phyloP scores from a whole-genome alignment of 139 green algal species.

The Auxenochlorella protothecoides region DNA sequence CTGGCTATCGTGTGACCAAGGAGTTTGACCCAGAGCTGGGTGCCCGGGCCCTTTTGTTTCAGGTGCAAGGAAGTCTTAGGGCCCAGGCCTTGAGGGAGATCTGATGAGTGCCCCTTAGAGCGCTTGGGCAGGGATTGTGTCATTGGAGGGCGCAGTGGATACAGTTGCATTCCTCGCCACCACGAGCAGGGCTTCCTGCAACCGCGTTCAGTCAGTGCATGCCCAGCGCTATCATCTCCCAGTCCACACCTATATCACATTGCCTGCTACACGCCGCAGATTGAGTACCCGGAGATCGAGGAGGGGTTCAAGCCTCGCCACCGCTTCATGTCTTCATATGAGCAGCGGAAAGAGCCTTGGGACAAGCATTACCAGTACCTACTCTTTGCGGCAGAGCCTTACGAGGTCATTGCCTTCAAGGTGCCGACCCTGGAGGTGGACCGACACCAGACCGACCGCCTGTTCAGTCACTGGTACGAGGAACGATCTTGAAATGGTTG shows the following conservation, averaged over 20 bases:
- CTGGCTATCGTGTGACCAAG: slow-evolving; percentile 97
- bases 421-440: slow-evolving; percentile 86
- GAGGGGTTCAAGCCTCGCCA: slow-evolving; percentile 77
- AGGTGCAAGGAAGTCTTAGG: slow-evolving; percentile 40
- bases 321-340: slow-evolving; percentile 94
- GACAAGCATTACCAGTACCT: slow-evolving; percentile 94
- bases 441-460: slow-evolving; percentile 45
- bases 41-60: slow-evolving; percentile 87
- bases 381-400: slow-evolving; percentile 94
- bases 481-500: too few relatives aligned
- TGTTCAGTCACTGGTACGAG: slow-evolving; percentile 84
- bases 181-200: too few relatives aligned
- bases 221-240: too few relatives aligned
- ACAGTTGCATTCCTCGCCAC: background rate
- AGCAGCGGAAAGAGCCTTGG: slow-evolving; percentile 84
- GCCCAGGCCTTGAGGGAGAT: too few relatives aligned
- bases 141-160: too few relatives aligned
- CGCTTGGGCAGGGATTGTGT: too few relatives aligned
- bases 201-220: too few relatives aligned
- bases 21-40: slow-evolving; percentile 73
- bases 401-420: slow-evolving; percentile 97
- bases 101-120: too few relatives aligned
- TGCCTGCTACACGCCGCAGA: slow-evolving; percentile 28
- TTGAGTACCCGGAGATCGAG: slow-evolving; percentile 98
- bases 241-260: too few relatives aligned